These are phyloP conservation scores for Ophiostoma ips DNA, from an alignment of 2,329 filamentous ascomycete species.

Conservation along the genomic window DNA sequence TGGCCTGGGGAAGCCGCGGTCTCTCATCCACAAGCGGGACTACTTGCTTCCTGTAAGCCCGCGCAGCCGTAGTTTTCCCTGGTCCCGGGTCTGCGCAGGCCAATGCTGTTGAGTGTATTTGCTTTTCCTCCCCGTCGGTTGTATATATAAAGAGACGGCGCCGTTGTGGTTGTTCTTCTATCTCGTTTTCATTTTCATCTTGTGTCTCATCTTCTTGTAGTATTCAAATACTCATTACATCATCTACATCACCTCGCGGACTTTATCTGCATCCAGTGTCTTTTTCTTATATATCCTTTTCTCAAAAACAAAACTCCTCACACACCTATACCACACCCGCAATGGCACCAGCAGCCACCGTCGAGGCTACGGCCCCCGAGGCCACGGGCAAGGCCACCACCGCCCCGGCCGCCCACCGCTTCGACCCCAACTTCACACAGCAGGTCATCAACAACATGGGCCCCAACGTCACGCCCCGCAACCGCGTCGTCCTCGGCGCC, in stretches of 20 bases:
- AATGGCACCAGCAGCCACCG: neutral
- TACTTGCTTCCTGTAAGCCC: neutral
- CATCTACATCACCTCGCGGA: neutral
- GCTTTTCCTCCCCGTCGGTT: neutral
- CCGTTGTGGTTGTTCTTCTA: neutral
- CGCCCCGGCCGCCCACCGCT: constrained; percentile 25
- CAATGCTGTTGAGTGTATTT: neutral
- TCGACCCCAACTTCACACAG: constrained; percentile 66
- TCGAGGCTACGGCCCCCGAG: neutral
- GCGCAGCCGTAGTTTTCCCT: neutral
- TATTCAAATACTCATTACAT: too few relatives aligned
- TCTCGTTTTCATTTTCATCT: neutral
- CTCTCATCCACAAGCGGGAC: neutral
- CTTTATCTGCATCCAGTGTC: neutral
- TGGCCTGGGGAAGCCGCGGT: neutral
- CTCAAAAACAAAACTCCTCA: neutral
- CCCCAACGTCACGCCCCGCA: constrained; percentile 53
- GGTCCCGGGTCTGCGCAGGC: neutral
- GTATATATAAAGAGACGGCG: neutral
- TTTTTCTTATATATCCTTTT: neutral
- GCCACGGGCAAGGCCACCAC: constrained; percentile 2
- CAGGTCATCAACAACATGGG: constrained; percentile 62
- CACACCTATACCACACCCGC: neutral
- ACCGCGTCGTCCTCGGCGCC: constrained; percentile 51
- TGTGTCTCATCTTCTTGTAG: neutral